Base-by-base conservation (phyloP, 2,329 filamentous ascomycete genomes). In the Aciculosporium take region DNA sequence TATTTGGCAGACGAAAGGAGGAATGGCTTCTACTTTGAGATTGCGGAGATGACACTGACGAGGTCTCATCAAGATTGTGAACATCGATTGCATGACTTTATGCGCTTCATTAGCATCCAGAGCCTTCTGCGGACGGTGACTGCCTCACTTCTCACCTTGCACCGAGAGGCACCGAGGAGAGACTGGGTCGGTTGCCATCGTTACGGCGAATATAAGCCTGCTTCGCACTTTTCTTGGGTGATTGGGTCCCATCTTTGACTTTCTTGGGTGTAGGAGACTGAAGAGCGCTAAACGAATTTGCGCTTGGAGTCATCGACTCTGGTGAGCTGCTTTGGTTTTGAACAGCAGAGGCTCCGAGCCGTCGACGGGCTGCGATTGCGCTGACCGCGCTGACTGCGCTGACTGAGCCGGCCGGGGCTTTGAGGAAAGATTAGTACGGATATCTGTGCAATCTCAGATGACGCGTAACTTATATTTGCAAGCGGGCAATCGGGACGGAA, bases 1-100 rank as follows among this genome's bases (percentile, higher is more conserved):
- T 58, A 44, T 67, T 66, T 18, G 51, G 63, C 2, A 65, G 60
- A 18, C 56, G 62, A 40, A 72, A 71, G 0, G 69, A 67, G 0
- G 67, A 67, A 40, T 69, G 62, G 17, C 63, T 60, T 3, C 48
- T 45, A n/a, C 45, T 28, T 34, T 43, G 46, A 29, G 44, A 38
- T 35, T 41, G 45, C 12, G 40, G 27, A 8, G 44, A 40, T n/a
- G 17, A 25, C 6, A 21, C 7, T 15, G 33, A n/a, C 7, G 30
- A 23, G 8, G 17, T 15, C n/a, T 28, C 29, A 18, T 23, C 37
- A 18, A 20, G 18, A 31, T 17, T 3, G 17, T 13, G 10, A 12
- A 15, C 9, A 38, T 37, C 42, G 10, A 25, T 15, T 37, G 29
- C n/a, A 12, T n/a, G 29, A 5, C 39, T 41, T 38, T 31, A 7